Evolutionary conservation across 2,329 filamentous ascomycete species (phyloP).

Genomic region (Stenocarpella maydis): DNA sequence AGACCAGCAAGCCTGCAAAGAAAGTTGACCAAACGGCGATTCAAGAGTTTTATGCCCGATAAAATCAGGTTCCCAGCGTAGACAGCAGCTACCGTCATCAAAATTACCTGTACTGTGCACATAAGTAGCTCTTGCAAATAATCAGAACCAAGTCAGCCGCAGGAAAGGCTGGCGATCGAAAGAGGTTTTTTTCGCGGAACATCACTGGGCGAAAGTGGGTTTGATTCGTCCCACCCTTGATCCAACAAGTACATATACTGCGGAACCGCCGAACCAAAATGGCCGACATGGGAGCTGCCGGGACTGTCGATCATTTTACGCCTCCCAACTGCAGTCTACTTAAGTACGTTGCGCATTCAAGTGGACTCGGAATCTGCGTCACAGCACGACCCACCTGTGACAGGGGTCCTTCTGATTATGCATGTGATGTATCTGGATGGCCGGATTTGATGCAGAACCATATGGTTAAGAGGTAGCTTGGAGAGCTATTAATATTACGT

Average conservation of each 20-base stretch:
- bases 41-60: not conserved
- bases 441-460: not conserved
- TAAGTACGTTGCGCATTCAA: not conserved
- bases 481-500: conserved; percentile 4
- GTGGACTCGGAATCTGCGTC: not conserved
- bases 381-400: not conserved
- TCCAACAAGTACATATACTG: not conserved
- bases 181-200: not conserved
- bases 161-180: not conserved
- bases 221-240: not conserved
- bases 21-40: not conserved
- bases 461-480: not conserved
- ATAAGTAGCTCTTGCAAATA: not conserved
- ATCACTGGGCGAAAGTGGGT: not conserved
- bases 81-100: not conserved
- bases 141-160: not conserved
- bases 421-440: not conserved
- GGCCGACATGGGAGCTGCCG: not conserved
- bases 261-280: not conserved
- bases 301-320: not conserved
- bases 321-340: not conserved
- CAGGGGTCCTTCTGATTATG: not conserved
- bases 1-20: no score
- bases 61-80: not conserved
- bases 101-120: not conserved